Percentiles rank a stretch among this genome's conserved stretches.
These are phyloP conservation scores for Podaxis sp. DNA, from an alignment of 768 basidiomycete species.

Conservation along the genomic window DNA sequence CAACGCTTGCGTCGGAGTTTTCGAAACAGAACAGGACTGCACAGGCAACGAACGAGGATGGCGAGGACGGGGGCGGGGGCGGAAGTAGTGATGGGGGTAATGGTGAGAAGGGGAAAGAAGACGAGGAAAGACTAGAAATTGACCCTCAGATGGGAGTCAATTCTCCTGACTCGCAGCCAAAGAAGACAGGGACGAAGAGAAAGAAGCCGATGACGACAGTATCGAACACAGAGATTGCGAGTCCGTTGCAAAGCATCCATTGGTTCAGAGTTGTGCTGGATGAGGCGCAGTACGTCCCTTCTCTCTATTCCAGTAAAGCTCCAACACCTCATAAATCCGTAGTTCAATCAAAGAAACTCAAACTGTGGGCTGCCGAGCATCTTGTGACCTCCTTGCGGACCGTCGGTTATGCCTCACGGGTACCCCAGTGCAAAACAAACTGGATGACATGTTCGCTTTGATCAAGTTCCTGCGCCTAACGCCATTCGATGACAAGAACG, in stretches of 20 bases:
- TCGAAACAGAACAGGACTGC: slow-evolving; percentile 80
- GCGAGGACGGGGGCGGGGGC: slow-evolving; percentile 67
- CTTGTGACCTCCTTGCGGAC: slow-evolving; percentile 91
- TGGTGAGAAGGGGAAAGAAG: slow-evolving; percentile 64
- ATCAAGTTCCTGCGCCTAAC: slow-evolving; percentile 92
- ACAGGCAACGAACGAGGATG: slow-evolving; percentile 53
- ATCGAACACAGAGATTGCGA: slow-evolving; percentile 46
- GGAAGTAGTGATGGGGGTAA: slow-evolving; percentile 59
- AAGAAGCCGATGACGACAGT: slow-evolving; percentile 40
- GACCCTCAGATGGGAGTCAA: not conserved
- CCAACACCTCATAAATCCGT: slow-evolving; percentile 6
- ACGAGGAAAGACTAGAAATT: slow-evolving; percentile 23
- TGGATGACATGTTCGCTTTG: slow-evolving; percentile 96
- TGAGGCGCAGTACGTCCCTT: slow-evolving; percentile 83
- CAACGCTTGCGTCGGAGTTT: slow-evolving; percentile 91
- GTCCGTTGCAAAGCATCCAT: slow-evolving; percentile 88
- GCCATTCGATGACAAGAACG: slow-evolving; percentile 89
- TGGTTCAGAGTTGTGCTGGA: slow-evolving; percentile 96
- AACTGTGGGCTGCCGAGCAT: slow-evolving; percentile 92
- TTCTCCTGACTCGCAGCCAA: slow-evolving; percentile 55
- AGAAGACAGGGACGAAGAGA: slow-evolving; percentile 65
- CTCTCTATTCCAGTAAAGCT: not conserved
- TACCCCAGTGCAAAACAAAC: slow-evolving; percentile 98
- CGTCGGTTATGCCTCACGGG: slow-evolving; percentile 94
- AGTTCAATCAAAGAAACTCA: slow-evolving; percentile 96